Conservation (phyloP, 129 eudicot genomes). For the Artemisia argyi region DNA sequence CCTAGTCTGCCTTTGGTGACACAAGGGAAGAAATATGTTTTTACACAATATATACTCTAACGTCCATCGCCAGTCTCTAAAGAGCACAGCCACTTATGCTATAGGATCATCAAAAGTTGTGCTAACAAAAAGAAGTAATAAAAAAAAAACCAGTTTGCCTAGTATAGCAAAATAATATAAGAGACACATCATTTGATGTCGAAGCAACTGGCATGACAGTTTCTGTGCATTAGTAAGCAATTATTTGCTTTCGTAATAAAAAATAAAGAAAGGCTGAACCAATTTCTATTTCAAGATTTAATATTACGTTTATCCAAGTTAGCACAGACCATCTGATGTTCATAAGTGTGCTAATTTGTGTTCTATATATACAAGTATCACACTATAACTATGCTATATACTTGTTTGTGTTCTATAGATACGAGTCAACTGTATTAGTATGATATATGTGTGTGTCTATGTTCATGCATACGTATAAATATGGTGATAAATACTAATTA, state of each 20-base stretch:
- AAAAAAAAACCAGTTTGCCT: neutral
- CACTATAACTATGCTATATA: neutral
- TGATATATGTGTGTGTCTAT: neutral
- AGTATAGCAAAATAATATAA: conserved; percentile 18
- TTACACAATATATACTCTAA: neutral
- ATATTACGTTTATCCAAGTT: too few species aligned
- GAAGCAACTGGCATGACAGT: conserved; percentile 9
- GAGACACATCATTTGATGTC: conserved; percentile 19
- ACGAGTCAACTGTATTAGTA: neutral
- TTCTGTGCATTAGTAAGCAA: conserved; percentile 7
- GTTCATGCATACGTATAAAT: neutral
- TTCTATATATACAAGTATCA: neutral
- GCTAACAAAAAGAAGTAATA: conserved; percentile 12
- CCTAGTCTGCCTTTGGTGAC: neutral
- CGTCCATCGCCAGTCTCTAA: conserved; percentile 6
- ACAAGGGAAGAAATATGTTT: neutral
- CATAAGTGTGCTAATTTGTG: too few species aligned
- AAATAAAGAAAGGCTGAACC: conserved; percentile 11
- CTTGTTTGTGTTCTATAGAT: neutral
- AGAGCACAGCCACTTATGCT: conserved; percentile 10
- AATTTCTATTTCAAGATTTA: conserved; percentile 7
- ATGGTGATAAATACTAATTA: too few species aligned
- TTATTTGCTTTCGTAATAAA: conserved; percentile 10
- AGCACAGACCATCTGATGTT: too few species aligned
- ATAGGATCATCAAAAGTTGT: conserved; percentile 19